Percentiles rank a stretch among this genome's conserved stretches.
These are phyloP conservation scores for Heteromeles arbutifolia DNA, from an alignment of 306 rosid species.

Conservation along the genomic window DNA sequence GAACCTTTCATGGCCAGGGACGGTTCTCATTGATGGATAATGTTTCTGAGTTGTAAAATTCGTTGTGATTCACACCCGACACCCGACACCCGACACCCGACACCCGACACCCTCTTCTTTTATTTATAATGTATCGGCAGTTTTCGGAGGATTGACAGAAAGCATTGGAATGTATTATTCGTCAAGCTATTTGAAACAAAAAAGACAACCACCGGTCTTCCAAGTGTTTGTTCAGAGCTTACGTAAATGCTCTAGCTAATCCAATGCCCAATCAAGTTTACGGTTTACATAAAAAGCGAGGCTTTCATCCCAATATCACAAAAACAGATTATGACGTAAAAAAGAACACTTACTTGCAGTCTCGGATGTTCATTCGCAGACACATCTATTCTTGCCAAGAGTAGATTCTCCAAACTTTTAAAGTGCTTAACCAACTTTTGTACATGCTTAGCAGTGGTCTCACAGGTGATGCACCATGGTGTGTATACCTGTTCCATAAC, in stretches of 20 bases:
- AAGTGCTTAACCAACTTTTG: conserved; percentile 88
- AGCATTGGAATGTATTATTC: background rate
- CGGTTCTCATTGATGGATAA: no score
- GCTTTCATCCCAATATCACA: background rate
- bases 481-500: conserved; percentile 62
- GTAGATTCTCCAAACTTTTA: conserved; percentile 54
- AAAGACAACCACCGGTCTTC: background rate
- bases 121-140: background rate
- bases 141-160: background rate
- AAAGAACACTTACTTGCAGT: conserved; percentile 47
- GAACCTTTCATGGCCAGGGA: no score
- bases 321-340: background rate
- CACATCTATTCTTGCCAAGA: conserved; percentile 71
- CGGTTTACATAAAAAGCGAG: background rate
- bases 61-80: background rate
- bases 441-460: conserved; percentile 68
- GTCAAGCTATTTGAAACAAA: background rate
- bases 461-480: conserved; percentile 90
- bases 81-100: background rate
- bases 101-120: background rate
- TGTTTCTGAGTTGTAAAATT: background rate
- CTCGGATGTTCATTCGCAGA: conserved; percentile 83
- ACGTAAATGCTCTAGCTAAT: background rate
- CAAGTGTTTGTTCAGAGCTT: background rate
- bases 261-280: background rate